Conservation (phyloP, 306 rosid species). For the Rosa lucieae region DNA sequence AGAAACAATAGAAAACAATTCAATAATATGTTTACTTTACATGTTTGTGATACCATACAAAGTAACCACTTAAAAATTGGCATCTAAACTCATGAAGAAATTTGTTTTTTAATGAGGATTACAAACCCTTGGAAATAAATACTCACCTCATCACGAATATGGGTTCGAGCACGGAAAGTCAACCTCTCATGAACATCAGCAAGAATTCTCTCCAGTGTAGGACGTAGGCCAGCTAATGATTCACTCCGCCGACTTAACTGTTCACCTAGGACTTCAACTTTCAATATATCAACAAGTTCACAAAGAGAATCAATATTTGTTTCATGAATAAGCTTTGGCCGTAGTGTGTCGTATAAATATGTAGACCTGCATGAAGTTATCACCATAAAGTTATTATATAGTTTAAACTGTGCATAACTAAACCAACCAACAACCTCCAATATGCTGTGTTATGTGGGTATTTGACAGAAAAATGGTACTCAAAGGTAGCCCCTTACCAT, state of each 20-base stretch:
- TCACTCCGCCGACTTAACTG: conserved; percentile 71
- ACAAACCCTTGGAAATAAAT: conserved; percentile 8
- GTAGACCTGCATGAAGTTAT: conserved; percentile 70
- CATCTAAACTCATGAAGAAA: neutral
- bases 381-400: conserved; percentile 1
- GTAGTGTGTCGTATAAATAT: conserved; percentile 82
- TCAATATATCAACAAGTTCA: conserved; percentile 94
- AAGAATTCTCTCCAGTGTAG: conserved; percentile 89
- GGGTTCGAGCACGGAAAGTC: conserved; percentile 96
- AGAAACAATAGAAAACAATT: neutral
- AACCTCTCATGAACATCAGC: conserved; percentile 96
- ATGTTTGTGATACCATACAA: neutral
- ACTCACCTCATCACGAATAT: conserved; percentile 87
- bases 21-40: too few relatives aligned
- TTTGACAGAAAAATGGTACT: neutral
- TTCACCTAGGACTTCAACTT: conserved; percentile 89
- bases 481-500: neutral
- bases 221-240: conserved; percentile 80
- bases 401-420: conserved; percentile 1
- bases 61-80: neutral
- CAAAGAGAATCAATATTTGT: conserved; percentile 89
- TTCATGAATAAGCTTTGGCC: conserved; percentile 95
- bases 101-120: neutral
- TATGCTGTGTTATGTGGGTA: neutral
- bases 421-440: neutral